Evolutionary conservation across 2,329 filamentous ascomycete species (phyloP).

Genomic region (Trichoderma citrinoviride): DNA sequence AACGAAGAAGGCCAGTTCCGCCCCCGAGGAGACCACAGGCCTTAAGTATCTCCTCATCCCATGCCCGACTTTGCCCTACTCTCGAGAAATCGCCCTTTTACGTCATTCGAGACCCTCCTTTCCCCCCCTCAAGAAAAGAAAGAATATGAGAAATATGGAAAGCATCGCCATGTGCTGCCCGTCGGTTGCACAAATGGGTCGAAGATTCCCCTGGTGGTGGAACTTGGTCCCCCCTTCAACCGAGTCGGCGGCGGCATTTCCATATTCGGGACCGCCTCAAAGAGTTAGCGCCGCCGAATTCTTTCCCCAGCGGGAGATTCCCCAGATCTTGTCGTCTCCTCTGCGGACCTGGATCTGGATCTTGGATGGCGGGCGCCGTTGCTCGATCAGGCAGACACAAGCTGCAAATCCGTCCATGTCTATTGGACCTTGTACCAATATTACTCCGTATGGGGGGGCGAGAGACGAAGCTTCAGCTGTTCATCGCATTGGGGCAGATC

Average conservation of each 20-base stretch:
- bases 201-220: background rate
- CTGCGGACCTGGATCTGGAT: background rate
- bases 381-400: background rate
- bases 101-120: constrained; percentile 12
- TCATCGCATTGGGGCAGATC: background rate
- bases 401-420: background rate
- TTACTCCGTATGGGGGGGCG: too few relatives aligned
- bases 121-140: constrained; percentile 10
- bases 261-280: background rate
- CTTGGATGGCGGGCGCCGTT: constrained; percentile 8
- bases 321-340: background rate
- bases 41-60: constrained; percentile 12
- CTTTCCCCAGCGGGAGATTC: constrained; percentile 1
- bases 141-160: too few relatives aligned
- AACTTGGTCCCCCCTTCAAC: background rate
- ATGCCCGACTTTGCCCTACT: background rate
- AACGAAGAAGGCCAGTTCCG: background rate
- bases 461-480: background rate
- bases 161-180: constrained; percentile 4
- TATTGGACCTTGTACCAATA: too few relatives aligned
- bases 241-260: constrained; percentile 14
- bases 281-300: constrained; percentile 19
- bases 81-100: constrained; percentile 10
- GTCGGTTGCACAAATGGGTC: constrained; percentile 11
- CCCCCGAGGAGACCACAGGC: background rate